These are phyloP conservation scores for Stenogyne calaminthoides DNA, from an alignment of 305 asterid genomes.

Conservation along the genomic window DNA sequence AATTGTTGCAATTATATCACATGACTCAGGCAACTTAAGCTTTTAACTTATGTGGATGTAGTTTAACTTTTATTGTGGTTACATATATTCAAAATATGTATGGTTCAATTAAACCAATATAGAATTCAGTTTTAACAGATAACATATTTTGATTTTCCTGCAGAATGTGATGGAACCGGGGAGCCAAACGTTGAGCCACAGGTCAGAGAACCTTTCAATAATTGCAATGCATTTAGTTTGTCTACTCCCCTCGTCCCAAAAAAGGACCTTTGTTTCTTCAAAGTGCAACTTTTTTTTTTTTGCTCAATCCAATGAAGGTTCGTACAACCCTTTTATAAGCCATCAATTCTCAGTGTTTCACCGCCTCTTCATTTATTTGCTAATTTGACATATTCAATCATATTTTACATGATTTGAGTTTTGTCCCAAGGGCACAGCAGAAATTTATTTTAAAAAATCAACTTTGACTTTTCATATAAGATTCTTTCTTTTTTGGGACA, in stretches of 20 bases:
- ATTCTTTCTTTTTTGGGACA: neutral
- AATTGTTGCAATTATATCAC: no score
- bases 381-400: neutral
- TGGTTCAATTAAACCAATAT: neutral
- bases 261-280: neutral
- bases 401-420: neutral
- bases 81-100: neutral
- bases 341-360: neutral
- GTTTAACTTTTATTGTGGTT: neutral
- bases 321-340: neutral
- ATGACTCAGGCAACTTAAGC: no score
- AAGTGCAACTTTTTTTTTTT: neutral
- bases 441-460: neutral
- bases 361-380: neutral
- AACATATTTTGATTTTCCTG: conserved; percentile 26
- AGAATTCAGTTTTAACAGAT: neutral
- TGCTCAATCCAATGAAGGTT: neutral
- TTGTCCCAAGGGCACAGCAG: neutral
- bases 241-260: neutral
- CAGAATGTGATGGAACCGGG: conserved; percentile 98
- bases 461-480: neutral
- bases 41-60: neutral
- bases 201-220: conserved; percentile 45
- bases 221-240: neutral
- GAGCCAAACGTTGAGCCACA: conserved; percentile 92